These are phyloP conservation scores for Tricholoma furcatifolium DNA, from an alignment of 768 basidiomycete species.

Conservation along the genomic window DNA sequence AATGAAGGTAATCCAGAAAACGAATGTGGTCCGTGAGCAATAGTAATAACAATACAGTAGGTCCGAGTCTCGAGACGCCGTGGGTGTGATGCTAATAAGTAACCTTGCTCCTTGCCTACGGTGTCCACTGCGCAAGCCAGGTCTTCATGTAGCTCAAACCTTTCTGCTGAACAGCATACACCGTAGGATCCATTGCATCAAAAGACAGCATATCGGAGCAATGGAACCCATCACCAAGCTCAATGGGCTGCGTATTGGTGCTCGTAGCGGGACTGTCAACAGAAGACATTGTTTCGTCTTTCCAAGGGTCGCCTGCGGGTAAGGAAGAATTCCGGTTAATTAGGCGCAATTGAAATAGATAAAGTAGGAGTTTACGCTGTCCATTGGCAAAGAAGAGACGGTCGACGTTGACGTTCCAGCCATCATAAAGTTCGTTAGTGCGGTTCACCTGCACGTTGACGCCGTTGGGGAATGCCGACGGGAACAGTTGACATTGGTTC, in stretches of 20 bases:
- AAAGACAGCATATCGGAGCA: not conserved
- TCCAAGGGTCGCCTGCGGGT: not conserved
- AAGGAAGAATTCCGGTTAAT: slow-evolving; percentile 11
- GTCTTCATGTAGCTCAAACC: too few species aligned
- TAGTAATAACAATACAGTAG: too few species aligned
- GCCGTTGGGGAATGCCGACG: slow-evolving; percentile 47
- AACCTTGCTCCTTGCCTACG: too few species aligned
- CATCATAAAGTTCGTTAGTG: slow-evolving; percentile 53
- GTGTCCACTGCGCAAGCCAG: too few species aligned
- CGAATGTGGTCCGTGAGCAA: too few species aligned
- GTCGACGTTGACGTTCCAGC: slow-evolving; percentile 57
- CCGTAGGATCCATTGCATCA: too few species aligned
- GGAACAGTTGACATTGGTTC: slow-evolving; percentile 70
- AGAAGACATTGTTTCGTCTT: not conserved
- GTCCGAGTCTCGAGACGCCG: too few species aligned
- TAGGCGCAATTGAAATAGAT: too few species aligned
- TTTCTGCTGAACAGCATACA: too few species aligned
- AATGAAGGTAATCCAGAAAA: too few species aligned
- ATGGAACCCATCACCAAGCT: not conserved
- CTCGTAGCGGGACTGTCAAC: not conserved
- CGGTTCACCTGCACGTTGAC: slow-evolving; percentile 38
- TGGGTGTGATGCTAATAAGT: too few species aligned
- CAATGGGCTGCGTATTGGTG: too few species aligned
- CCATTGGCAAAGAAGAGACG: slow-evolving; percentile 69
- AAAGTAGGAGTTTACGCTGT: slow-evolving; percentile 34